A percentile compares a stretch with the other conserved stretches of the same genome.
These are phyloP conservation scores for Eucalyptus sp. DNA, from an alignment of 345 rosid genomes.

Conservation along the genomic window DNA sequence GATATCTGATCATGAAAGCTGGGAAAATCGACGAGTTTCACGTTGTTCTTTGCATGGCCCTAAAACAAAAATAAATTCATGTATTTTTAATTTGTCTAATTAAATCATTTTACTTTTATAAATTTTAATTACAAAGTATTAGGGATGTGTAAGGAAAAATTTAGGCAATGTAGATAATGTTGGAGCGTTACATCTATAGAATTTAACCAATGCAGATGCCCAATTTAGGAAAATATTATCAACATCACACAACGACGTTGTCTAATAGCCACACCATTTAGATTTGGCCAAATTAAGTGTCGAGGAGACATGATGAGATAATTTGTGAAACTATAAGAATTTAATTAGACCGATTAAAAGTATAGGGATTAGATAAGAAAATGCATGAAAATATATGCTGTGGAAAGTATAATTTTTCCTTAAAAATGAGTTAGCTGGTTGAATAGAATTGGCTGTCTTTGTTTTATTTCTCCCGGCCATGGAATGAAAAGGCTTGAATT, in stretches of 20 bases:
- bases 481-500: neutral
- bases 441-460: neutral
- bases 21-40: neutral
- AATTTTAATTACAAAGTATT: neutral
- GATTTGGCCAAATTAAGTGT: neutral
- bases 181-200: fast-evolving
- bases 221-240: neutral
- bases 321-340: neutral
- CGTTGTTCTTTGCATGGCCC: neutral
- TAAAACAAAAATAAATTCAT: neutral
- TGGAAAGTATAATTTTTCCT: neutral
- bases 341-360: neutral
- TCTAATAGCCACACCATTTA: neutral
- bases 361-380: neutral
- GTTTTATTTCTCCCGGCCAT: neutral
- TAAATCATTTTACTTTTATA: neutral
- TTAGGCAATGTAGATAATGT: neutral
- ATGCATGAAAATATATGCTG: neutral
- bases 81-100: neutral
- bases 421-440: neutral
- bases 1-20: neutral
- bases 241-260: neutral
- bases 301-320: neutral
- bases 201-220: neutral
- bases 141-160: neutral